Base-by-base conservation (phyloP, 2,329 filamentous ascomycete genomes). In the Fusarium tanahbumbuense region DNA sequence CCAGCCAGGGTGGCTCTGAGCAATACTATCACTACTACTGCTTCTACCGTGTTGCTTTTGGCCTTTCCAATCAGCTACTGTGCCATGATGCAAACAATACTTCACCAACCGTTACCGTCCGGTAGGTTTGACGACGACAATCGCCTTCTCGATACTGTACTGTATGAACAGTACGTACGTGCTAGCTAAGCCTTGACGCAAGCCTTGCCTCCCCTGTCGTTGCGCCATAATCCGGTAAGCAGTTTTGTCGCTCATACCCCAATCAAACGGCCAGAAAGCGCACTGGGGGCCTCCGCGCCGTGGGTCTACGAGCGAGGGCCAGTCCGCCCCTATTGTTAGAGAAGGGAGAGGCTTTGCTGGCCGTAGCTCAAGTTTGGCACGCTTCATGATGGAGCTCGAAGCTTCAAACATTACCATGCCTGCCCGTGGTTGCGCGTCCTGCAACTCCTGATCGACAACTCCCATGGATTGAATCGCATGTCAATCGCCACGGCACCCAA, bases 371-470 rank as follows among this genome's bases (percentile, higher is more conserved):
- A 54, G 22, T 53, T 42, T 62, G 57, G 60, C 27, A 54, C 58
- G 46, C 55, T 59, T 70, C 45, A 60, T 60, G 41, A 60, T 30
- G 59, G 56, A 56, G 56, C 49, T 59, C 27, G 22, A 64, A 42
- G 28, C 34, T 56, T 56, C 58, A 58, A 56, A 71, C 53, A 55
- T 34, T 45, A 37, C 42, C 44, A 57, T 63, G 60, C 58, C 41
- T 64, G 59, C 23, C 22, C 46, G 41, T 71, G 64, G 70, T 74
- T 75, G 72, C 72, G 72, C 73, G 72, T 74, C 72, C 72, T 70
- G 65, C 23, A 68, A 70, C 68, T 71, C 68, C 68, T 71, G 68
- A 71, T 72, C 68, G 68, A 34, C 68, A 28, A 41, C 44, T 52
- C 45, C 37, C 46, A 37, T 45, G 45, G 68, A 41, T 50, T 64